Percentiles rank a stretch among this genome's conserved stretches.
Conservation (phyloP, 768 basidiomycete species). For the Artomyces pyxidatus region DNA sequence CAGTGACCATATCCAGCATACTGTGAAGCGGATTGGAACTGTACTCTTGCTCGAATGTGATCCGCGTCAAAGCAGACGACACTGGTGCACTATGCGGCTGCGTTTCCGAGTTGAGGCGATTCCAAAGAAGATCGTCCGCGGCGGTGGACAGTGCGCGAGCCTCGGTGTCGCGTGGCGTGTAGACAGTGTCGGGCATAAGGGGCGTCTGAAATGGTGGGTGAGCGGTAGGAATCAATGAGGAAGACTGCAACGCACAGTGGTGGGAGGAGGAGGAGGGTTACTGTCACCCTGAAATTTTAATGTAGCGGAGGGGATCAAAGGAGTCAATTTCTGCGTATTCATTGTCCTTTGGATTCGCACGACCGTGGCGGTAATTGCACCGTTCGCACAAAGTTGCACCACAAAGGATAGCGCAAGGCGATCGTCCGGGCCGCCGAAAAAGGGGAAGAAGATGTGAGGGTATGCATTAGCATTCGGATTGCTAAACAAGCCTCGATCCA, state of each 20-base stretch:
- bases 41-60: constrained; percentile 47
- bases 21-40: constrained; percentile 49
- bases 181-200: constrained; percentile 61
- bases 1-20: constrained; percentile 36
- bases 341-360: constrained; percentile 49
- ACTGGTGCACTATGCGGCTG: constrained; percentile 22
- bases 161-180: constrained; percentile 55
- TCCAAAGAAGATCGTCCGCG: constrained; percentile 77
- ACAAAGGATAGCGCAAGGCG: constrained; percentile 76
- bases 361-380: constrained; percentile 62
- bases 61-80: constrained; percentile 45
- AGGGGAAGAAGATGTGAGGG: constrained; percentile 76
- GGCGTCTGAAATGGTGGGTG: constrained; percentile 29
- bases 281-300: constrained; percentile 15
- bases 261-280: constrained; percentile 8
- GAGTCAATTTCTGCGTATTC: constrained; percentile 24
- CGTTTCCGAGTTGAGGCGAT: constrained; percentile 38
- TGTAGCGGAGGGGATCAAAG: constrained; percentile 24
- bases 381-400: constrained; percentile 68
- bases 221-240: neutral
- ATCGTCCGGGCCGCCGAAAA: constrained; percentile 94
- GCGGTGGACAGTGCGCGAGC: constrained; percentile 68
- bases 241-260: constrained; percentile 22
- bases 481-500: constrained; percentile 57
- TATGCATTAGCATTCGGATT: constrained; percentile 21